These are phyloP conservation scores for Trypanosoma avium DNA, from an alignment of 208 protist genomes.

Conservation along the genomic window DNA sequence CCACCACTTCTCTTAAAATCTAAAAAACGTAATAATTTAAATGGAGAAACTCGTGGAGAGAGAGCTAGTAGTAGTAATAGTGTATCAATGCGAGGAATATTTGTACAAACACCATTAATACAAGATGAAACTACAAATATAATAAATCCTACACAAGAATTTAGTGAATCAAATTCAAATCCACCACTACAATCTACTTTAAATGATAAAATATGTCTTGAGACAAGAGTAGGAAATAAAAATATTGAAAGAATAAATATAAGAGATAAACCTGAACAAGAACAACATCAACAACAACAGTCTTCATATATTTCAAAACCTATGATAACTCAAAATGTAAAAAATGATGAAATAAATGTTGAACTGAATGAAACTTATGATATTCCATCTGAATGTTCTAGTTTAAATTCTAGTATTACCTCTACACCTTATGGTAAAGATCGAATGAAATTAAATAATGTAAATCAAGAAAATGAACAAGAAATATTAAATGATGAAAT, in stretches of 20 bases:
- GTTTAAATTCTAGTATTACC: conserved; percentile 67
- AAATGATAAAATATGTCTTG: too few species aligned
- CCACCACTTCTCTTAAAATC: too few species aligned
- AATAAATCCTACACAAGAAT: too few species aligned
- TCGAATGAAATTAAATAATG: not conserved
- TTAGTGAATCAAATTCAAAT: too few species aligned
- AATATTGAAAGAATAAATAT: not conserved
- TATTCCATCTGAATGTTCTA: conserved; percentile 27
- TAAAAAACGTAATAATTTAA: not conserved
- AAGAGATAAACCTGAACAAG: not conserved
- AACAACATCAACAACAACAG: not conserved
- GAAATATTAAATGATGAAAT: conserved; percentile 2
- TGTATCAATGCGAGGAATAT: not conserved
- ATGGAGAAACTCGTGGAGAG: not conserved
- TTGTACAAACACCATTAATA: not conserved
- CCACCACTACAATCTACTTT: too few species aligned
- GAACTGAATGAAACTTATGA: not conserved
- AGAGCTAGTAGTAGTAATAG: not conserved
- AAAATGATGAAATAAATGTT: not conserved
- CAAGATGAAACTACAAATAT: not conserved
- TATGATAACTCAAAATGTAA: not conserved
- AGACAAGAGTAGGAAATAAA: not conserved
- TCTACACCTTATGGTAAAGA: conserved; percentile 23
- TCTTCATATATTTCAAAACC: not conserved
- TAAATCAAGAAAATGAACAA: not conserved